Evolutionary conservation across 306 rosid species (phyloP).

Genomic region (Dalbergia oliveri): DNA sequence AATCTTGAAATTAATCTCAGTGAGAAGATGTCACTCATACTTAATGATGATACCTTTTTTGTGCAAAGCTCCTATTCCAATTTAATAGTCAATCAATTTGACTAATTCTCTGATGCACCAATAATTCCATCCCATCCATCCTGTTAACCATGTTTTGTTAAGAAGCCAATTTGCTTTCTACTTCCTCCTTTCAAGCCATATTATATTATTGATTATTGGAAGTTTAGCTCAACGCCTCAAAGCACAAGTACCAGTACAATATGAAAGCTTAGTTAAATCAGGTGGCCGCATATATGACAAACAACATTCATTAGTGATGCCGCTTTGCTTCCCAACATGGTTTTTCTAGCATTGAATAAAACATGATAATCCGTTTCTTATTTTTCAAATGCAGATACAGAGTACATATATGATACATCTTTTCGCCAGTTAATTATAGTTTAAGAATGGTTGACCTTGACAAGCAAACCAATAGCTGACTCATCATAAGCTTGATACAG

Average conservation of each 20-base stretch:
- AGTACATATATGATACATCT: background rate
- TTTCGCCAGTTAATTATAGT: constrained; percentile 4
- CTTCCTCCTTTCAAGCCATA: constrained; percentile 35
- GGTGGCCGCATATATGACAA: constrained; percentile 61
- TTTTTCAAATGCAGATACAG: background rate
- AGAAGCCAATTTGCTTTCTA: constrained; percentile 52
- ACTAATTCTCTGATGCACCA: constrained; percentile 47
- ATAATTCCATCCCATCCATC: constrained; percentile 20
- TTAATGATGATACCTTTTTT: background rate
- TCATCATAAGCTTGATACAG: constrained; percentile 29
- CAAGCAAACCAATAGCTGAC: constrained; percentile 49
- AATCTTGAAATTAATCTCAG: constrained; percentile 34
- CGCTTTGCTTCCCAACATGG: constrained; percentile 70
- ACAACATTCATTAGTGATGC: constrained; percentile 54
- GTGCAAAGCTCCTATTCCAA: constrained; percentile 35
- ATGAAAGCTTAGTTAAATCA: constrained; percentile 37
- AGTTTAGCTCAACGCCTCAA: background rate
- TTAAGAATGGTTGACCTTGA: constrained; percentile 50
- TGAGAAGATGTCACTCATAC: constrained; percentile 35
- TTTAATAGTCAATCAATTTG: constrained; percentile 40
- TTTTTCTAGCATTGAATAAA: constrained; percentile 52
- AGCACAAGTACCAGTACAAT: constrained; percentile 21
- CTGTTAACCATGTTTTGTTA: constrained; percentile 21
- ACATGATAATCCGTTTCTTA: constrained; percentile 34
- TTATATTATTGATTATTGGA: constrained; percentile 40